A percentile compares a stretch with the other conserved stretches of the same genome.
These are phyloP conservation scores for Cicer pinnatifidum DNA, from an alignment of 306 rosid genomes.

Conservation along the genomic window DNA sequence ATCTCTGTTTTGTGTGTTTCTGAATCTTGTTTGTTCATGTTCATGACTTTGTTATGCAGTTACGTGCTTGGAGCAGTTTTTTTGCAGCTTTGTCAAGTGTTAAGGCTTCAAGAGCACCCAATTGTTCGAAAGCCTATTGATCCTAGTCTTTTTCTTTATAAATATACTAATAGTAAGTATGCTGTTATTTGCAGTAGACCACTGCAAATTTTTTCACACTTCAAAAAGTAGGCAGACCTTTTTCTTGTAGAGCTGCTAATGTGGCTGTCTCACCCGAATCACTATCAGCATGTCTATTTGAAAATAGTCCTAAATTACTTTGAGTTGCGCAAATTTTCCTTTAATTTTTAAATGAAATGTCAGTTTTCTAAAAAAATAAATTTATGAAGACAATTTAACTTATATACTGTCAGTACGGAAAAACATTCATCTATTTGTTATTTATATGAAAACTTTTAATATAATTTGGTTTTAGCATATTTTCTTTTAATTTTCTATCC, in stretches of 20 bases:
- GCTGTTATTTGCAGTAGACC: constrained; percentile 12
- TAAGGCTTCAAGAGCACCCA: constrained; percentile 71
- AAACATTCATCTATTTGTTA: constrained; percentile 5
- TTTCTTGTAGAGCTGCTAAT: constrained; percentile 4
- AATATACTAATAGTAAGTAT: constrained; percentile 69
- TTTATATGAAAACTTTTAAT: neutral
- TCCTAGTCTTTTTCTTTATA: constrained; percentile 76
- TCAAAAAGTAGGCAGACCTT: neutral
- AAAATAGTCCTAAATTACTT: constrained; percentile 23
- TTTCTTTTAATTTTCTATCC: neutral
- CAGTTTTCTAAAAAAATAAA: neutral
- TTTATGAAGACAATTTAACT: neutral
- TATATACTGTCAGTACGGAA: neutral
- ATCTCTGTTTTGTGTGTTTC: constrained; percentile 30
- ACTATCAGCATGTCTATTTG: neutral
- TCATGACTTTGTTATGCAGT: constrained; percentile 52
- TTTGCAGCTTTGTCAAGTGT: constrained; percentile 79
- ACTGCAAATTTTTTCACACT: neutral
- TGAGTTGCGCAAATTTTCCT: neutral
- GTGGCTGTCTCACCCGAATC: neutral
- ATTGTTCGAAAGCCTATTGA: constrained; percentile 75
- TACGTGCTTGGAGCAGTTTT: constrained; percentile 78
- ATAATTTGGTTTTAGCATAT: neutral
- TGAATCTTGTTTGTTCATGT: constrained; percentile 40
- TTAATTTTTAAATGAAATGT: neutral